phyloP scores from a whole-genome alignment of 306 rosid genomes.

The Crotalaria pallida region DNA sequence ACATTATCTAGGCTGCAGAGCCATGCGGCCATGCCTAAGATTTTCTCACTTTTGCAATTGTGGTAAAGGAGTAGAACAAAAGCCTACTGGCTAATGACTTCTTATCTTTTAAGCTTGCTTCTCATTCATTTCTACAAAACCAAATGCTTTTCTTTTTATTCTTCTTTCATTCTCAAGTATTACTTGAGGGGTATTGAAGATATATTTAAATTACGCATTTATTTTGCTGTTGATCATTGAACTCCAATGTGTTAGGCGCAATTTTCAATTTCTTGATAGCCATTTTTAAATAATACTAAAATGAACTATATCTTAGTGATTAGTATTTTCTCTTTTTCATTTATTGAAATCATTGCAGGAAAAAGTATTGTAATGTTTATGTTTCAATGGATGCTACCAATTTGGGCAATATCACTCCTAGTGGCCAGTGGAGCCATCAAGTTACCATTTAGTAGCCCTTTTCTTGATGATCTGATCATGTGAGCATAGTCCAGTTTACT shows the following conservation, averaged over 20 bases:
- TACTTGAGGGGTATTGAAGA: neutral
- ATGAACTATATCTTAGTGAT: neutral
- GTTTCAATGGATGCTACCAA: conserved; percentile 64
- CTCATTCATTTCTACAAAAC: neutral
- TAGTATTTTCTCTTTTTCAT: neutral
- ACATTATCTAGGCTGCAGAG: neutral
- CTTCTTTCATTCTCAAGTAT: neutral
- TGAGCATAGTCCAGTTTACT: conserved; percentile 24
- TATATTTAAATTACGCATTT: neutral
- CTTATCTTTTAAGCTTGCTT: neutral
- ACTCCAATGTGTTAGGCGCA: neutral
- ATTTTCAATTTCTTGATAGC: neutral
- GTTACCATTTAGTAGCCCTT: conserved; percentile 56
- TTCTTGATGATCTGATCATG: conserved; percentile 64
- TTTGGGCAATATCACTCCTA: conserved; percentile 61
- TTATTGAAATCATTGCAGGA: conserved; percentile 43
- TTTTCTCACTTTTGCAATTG: too few relatives aligned
- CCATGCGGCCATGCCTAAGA: neutral
- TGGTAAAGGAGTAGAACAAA: too few relatives aligned
- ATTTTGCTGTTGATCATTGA: neutral
- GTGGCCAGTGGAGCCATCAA: conserved; percentile 68
- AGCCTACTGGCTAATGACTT: too few relatives aligned
- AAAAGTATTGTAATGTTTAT: conserved; percentile 42
- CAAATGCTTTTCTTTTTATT: neutral
- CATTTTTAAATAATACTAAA: neutral